Evolutionary conservation across 805 yeast genomes (phyloP), one percentile per base, ranked within the genome.

Genomic region (Saccharomyces cerevisiae): DNA sequence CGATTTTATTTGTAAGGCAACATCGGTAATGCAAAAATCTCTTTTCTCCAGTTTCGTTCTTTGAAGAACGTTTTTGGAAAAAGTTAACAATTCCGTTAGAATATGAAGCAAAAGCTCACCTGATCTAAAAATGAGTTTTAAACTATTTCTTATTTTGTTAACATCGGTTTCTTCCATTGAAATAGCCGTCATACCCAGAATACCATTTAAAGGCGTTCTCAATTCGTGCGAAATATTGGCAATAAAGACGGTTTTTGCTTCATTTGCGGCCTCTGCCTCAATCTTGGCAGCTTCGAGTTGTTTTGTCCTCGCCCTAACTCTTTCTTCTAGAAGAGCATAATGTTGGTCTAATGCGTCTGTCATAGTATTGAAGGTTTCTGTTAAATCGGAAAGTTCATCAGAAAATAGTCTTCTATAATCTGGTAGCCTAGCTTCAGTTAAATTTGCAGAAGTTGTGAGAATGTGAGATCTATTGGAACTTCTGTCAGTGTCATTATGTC

Each of bases 131-230:
- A 92, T 91, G 52, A 92, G 78, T 58, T 86, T 87, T 61, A 91
- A 73, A 17, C 91, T 84, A 50, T 84, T 84, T 62, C 86, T 85
- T 13, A 90, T 83, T 59, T 83, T 82, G 13, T 75, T 70, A 4
- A 77, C 76, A 60, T 88, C 92, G 29, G 76, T 76, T 67, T 94
- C 98, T 22, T 87, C 94, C 87, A 90, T 83, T 5, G 96, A 91
- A 54, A 92, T 86, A 2, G 96, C 87, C 0, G 97, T 88, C 91
- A 92, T 88, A 58, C 98, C 98, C 53, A 94, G 73, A 46, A 94
- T 94, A 67, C 99, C 99, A 69, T 94, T 94, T 57, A 94, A 75
- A 1, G 99, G 99, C 0, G 98, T 94, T 61, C 98, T 80, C 65
- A 94, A 76, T 73, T 94, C 99, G 69, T 89, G 97, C 0, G 96